These are phyloP conservation scores for Funneliformis mosseae DNA, from an alignment of 192 early-diverging fungal species.

Conservation along the genomic window DNA sequence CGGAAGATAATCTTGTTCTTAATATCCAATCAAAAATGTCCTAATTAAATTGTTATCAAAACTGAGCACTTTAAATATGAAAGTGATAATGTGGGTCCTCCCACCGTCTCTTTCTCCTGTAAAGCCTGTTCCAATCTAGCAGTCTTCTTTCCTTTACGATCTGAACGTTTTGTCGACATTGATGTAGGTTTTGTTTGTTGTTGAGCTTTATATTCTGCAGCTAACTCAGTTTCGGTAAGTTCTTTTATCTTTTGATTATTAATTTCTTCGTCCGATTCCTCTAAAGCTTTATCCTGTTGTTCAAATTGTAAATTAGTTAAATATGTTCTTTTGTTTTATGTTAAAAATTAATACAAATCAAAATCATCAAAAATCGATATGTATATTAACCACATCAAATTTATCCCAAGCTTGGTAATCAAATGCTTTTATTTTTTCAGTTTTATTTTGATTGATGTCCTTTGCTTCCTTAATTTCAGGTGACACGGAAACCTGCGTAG, in stretches of 20 bases:
- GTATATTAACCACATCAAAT: not conserved
- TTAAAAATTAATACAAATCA: no score
- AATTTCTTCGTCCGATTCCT: not conserved
- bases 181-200: not conserved
- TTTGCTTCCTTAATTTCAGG: not conserved
- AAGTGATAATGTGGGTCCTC: slow-evolving; percentile 5
- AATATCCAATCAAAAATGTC: not conserved
- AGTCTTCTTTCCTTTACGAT: slow-evolving; percentile 31
- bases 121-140: slow-evolving; percentile 17
- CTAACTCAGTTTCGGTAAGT: not conserved
- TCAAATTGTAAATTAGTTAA: not conserved
- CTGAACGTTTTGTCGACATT: slow-evolving; percentile 1
- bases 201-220: not conserved
- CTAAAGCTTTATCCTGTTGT: not conserved
- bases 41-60: slow-evolving; percentile 7
- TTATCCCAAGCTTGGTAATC: not conserved
- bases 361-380: no score
- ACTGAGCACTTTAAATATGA: not conserved
- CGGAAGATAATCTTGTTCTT: not conserved
- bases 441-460: not conserved
- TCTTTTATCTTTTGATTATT: no score
- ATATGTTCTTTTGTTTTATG: no score
- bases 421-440: not conserved
- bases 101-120: slow-evolving; percentile 31
- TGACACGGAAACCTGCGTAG: not conserved